phyloP scores from a whole-genome alignment of 768 basidiomycete species.

The Phylloporus scabripes region DNA sequence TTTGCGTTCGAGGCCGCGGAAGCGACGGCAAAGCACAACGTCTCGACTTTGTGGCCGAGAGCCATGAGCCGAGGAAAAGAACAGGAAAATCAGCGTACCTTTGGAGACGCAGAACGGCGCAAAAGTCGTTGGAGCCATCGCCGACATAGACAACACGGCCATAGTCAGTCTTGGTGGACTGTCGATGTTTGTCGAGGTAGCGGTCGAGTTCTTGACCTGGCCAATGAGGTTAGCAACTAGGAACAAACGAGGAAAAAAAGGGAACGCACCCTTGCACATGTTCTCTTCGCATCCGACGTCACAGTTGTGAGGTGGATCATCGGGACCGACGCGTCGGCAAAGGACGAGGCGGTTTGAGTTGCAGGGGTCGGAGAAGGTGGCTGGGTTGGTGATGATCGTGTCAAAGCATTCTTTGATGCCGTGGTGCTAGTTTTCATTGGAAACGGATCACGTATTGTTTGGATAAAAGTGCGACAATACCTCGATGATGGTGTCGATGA shows the following conservation, averaged over 20 bases:
- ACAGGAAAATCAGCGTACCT: slow-evolving; percentile 37
- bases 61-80: neutral
- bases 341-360: slow-evolving; percentile 64
- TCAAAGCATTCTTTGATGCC: slow-evolving; percentile 67
- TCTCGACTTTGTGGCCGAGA: slow-evolving; percentile 55
- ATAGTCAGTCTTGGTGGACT: slow-evolving; percentile 47
- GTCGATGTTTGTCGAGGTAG: slow-evolving; percentile 52
- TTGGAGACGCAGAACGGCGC: slow-evolving; percentile 78
- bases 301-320: slow-evolving; percentile 77
- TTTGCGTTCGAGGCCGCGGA: slow-evolving; percentile 72
- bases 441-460: no score
- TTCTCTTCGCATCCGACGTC: slow-evolving; percentile 86
- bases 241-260: neutral
- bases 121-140: slow-evolving; percentile 94
- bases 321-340: slow-evolving; percentile 67
- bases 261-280: slow-evolving; percentile 87
- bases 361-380: slow-evolving; percentile 66
- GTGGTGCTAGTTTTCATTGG: slow-evolving; percentile 50
- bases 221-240: neutral
- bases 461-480: slow-evolving; percentile 32
- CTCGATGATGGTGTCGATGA: slow-evolving; percentile 85
- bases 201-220: slow-evolving; percentile 88
- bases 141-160: slow-evolving; percentile 88
- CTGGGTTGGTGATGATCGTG: slow-evolving; percentile 90
- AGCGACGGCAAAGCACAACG: slow-evolving; percentile 69